Evolutionary conservation across 2,329 filamentous ascomycete genomes (phyloP), one percentile per base, ranked within the genome.

Genomic region (Tolypocladium nubicola): DNA sequence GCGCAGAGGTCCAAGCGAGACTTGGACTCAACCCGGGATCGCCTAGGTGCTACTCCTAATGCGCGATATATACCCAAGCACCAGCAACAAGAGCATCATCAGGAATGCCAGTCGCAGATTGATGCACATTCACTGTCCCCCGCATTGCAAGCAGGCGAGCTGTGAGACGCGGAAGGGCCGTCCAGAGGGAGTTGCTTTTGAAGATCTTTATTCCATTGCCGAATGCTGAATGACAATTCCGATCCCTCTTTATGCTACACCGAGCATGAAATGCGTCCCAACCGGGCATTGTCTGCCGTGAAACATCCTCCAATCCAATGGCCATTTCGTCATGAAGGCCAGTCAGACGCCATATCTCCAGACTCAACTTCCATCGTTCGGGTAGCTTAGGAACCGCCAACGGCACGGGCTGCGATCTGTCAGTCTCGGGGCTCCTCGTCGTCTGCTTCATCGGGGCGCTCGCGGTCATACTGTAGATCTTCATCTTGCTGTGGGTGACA

Each of bases 401-500:
- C 79, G 70, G 81, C 83, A 71, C 83, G 82, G 73, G 83, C 83
- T 86, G 65, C 59, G 21, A 61, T 6, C 47, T 60, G 64, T 74
- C 66, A 75, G 71, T 47, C 54, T 37, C 21, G 23, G 14, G 23
- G 9, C 5, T 53, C 57, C 58, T 55, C 49, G 37, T 8, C 30
- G 23, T 47, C 10, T 41, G 37, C n/a, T 26, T 21, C 21, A 26
- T 43, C 8, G 26, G 43, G 10, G 57, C 54, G 55, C 54, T 55
- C 57, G 63, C 54, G 57, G 62, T 74, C 82, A 62, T 83, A 84
- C 82, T 99, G 89, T 97, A 99, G 82, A 99, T 96, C 84, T 88
- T 90, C 85, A 96, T 87, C 84, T 92, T 94, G 82, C 87, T 93
- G 86, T 99, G 95, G 68, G 85, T 85, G 67, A 97, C 90, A 71